Evolutionary conservation across 73 alveolate genomes (phyloP), one percentile per base, ranked within the genome.

Genomic region (Stentor roeselii): DNA sequence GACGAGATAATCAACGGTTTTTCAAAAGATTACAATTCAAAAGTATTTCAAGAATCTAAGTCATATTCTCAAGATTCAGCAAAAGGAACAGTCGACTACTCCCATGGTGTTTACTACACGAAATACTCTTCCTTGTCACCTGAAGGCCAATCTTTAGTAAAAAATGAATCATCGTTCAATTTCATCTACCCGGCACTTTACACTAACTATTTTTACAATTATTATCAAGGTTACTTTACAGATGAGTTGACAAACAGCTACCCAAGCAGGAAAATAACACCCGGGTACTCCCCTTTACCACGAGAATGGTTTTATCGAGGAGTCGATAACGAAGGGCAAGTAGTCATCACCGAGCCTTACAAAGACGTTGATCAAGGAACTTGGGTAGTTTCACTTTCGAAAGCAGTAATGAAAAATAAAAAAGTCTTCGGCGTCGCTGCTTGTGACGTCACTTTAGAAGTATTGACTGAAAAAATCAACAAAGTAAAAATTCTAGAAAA

Each of bases 291-390:
- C 0, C 80, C 80, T 21, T 21, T 67, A 67, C 42, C 34, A 1
- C 80, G 37, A n/a, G 80, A 67, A 34, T 67, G 80, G 80, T 67
- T 27, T 34, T 67, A 67, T 34, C 21, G 41, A 21, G 80, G 3
- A 21, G 34, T n/a, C 37, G 37, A 67, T 67, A 67, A 67, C 11
- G 50, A n/a, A 67, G 80, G 80, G 80, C 21, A 21, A 27, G 37
- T 67, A 11, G 34, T 67, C 21, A 67, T 67, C 21, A 67, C 80
- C 37, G 80, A 67, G 80, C 80, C 80, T 30, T 67, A 67, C 34
- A n/a, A 21, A 67, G 80, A 67, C 1, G 34, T 27, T 21, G 37
- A n/a, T 21, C 14, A 21, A 30, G 80, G 42, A 30, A 2, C 21
- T 1, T 32, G n/a, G 80, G 34, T 34, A 30, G 21, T 67, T 67